These are phyloP conservation scores for Rosa lucieae DNA, from an alignment of 306 rosid species.

Conservation along the genomic window DNA sequence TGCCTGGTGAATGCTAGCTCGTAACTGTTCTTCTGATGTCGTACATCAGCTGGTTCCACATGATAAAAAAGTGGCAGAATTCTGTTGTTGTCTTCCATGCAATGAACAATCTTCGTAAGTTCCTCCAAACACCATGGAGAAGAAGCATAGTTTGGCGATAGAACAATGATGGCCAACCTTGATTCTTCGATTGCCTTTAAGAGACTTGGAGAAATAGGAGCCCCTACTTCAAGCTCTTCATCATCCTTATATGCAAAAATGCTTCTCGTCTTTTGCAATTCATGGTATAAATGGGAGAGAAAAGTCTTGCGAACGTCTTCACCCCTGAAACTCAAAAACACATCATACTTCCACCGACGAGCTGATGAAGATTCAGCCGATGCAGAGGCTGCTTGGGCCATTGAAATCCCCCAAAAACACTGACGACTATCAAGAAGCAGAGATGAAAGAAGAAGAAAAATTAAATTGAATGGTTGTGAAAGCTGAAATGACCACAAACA, in stretches of 20 bases:
- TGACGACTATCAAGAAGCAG: no score
- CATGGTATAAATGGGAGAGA: neutral
- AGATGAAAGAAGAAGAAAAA: no score
- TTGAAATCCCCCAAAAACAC: no score
- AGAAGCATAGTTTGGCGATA: no score
- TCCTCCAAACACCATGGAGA: neutral
- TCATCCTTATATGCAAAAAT: neutral
- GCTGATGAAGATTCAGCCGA: no score
- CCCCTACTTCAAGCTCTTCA: neutral
- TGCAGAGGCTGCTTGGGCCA: no score
- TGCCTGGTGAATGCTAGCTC: neutral
- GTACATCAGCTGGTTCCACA: neutral
- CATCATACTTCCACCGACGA: neutral
- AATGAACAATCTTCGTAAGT: neutral
- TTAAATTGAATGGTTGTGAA: no score
- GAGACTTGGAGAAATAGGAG: neutral
- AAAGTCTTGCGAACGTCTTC: neutral
- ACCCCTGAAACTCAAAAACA: neutral
- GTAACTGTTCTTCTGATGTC: neutral
- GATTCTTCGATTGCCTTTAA: neutral
- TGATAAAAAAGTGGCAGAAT: neutral
- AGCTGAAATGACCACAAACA: no score
- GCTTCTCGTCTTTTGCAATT: neutral
- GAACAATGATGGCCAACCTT: no score
- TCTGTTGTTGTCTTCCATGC: neutral